These are phyloP conservation scores for Marasmius fiardii DNA, from an alignment of 1,284 basidiomycete genomes.

Conservation along the genomic window DNA sequence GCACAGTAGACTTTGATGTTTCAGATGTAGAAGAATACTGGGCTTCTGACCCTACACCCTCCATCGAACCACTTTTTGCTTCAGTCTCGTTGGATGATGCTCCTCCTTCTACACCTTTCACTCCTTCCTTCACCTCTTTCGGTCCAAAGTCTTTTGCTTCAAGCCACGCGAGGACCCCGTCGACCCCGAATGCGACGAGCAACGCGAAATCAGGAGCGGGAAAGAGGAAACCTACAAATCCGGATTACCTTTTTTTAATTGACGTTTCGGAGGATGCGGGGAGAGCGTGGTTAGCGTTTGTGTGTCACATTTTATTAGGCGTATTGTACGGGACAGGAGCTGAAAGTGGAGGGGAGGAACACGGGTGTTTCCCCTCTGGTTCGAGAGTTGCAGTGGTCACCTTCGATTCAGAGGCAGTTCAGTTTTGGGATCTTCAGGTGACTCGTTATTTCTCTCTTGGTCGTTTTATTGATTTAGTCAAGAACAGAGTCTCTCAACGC, in stretches of 20 bases:
- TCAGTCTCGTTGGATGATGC: too few species aligned
- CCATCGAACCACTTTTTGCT: too few species aligned
- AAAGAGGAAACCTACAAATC: slow-evolving; percentile 58
- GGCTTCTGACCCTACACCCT: slow-evolving; percentile 67
- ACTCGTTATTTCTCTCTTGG: background rate
- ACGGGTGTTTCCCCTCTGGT: slow-evolving; percentile 48
- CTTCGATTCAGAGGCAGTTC: slow-evolving; percentile 79
- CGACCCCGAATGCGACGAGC: too few species aligned
- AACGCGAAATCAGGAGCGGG: too few species aligned
- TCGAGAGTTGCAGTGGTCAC: slow-evolving; percentile 79
- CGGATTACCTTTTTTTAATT: slow-evolving; percentile 86
- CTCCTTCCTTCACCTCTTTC: slow-evolving; percentile 44
- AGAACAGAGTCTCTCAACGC: slow-evolving; percentile 58
- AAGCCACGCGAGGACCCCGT: too few species aligned
- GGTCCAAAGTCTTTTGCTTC: too few species aligned
- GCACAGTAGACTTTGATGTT: slow-evolving; percentile 91
- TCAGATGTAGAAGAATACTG: slow-evolving; percentile 83
- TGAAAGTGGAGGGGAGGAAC: too few species aligned
- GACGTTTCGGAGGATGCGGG: slow-evolving; percentile 81
- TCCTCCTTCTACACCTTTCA: slow-evolving; percentile 52
- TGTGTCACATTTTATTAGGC: slow-evolving; percentile 64
- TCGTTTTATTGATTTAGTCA: slow-evolving; percentile 13
- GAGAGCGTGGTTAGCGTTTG: slow-evolving; percentile 65
- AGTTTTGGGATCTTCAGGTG: slow-evolving; percentile 79
- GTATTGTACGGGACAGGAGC: slow-evolving; percentile 80